A percentile compares a stretch with the other conserved stretches of the same genome.
Evolutionary conservation across 768 basidiomycete genomes (phyloP).

Genomic region (Dendrothele bispora): DNA sequence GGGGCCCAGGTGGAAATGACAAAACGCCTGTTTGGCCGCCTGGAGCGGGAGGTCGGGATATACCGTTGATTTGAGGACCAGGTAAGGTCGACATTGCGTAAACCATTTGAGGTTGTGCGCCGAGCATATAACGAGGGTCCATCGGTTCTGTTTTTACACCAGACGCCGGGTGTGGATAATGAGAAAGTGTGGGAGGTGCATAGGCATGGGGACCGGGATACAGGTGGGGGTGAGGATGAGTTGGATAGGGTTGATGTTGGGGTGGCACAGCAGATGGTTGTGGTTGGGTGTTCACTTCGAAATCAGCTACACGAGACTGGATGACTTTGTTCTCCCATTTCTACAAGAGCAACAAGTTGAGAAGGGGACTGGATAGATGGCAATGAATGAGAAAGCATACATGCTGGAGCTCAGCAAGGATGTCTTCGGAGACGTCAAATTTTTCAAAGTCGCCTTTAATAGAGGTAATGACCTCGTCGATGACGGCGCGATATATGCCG

Average conservation of each 20-base stretch:
- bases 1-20: constrained; percentile 45
- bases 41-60: constrained; percentile 51
- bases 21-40: constrained; percentile 61
- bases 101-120: constrained; percentile 35
- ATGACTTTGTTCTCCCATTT: constrained; percentile 97
- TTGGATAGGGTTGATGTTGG: constrained; percentile 54
- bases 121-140: constrained; percentile 67
- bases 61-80: constrained; percentile 62
- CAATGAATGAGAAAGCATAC: constrained; percentile 44
- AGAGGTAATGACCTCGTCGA: constrained; percentile 89
- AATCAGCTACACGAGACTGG: constrained; percentile 93
- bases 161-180: constrained; percentile 37
- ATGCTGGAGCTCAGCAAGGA: constrained; percentile 83
- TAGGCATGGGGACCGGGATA: constrained; percentile 48
- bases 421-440: constrained; percentile 90
- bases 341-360: constrained; percentile 38
- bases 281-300: constrained; percentile 51
- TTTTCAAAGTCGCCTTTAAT: constrained; percentile 97
- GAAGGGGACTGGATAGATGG: too few species aligned
- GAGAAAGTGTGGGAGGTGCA: constrained; percentile 43
- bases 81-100: constrained; percentile 65
- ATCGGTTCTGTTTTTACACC: constrained; percentile 75
- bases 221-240: constrained; percentile 66
- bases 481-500: constrained; percentile 86
- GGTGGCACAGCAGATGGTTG: constrained; percentile 45